These are phyloP conservation scores for Colletotrichum cordylinicola DNA, from an alignment of 2,329 filamentous ascomycete genomes.

Conservation along the genomic window DNA sequence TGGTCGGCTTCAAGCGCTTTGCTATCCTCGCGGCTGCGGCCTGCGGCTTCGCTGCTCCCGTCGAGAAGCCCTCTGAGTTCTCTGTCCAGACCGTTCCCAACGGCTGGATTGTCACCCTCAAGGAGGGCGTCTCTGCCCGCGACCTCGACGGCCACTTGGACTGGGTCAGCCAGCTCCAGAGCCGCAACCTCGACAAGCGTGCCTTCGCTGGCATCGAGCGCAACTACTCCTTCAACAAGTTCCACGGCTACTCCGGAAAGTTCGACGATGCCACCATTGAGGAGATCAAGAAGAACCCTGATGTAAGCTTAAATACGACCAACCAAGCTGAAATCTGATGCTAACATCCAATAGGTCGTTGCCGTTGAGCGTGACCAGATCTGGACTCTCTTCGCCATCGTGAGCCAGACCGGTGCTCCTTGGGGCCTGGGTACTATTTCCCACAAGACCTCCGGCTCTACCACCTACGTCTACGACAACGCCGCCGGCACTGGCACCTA, in stretches of 20 bases:
- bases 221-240: slow-evolving; percentile 31
- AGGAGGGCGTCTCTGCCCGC: slow-evolving; percentile 34
- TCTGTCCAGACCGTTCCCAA: slow-evolving; percentile 32
- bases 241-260: slow-evolving; percentile 48
- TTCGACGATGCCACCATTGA: slow-evolving; percentile 48
- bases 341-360: slow-evolving; percentile 32
- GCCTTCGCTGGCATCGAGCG: slow-evolving; percentile 16
- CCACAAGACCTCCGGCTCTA: slow-evolving; percentile 37
- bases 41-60: slow-evolving; percentile 17
- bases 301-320: slow-evolving; percentile 34
- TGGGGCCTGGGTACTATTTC: slow-evolving; percentile 55
- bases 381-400: slow-evolving; percentile 27
- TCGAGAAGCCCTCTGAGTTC: not conserved
- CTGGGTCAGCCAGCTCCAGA: slow-evolving; percentile 34
- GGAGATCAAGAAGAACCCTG: slow-evolving; percentile 41
- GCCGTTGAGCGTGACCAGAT: slow-evolving; percentile 36
- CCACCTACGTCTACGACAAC: slow-evolving; percentile 46
- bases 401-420: slow-evolving; percentile 39
- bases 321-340: not conserved
- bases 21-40: slow-evolving; percentile 21
- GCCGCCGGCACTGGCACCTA: slow-evolving; percentile 46
- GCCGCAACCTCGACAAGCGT: slow-evolving; percentile 37
- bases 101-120: slow-evolving; percentile 53
- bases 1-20: slow-evolving; percentile 23
- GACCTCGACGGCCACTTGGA: slow-evolving; percentile 32